Evolutionary conservation across 768 basidiomycete species (phyloP), one percentile per base, ranked within the genome.

Genomic region (Trametes cubensis): DNA sequence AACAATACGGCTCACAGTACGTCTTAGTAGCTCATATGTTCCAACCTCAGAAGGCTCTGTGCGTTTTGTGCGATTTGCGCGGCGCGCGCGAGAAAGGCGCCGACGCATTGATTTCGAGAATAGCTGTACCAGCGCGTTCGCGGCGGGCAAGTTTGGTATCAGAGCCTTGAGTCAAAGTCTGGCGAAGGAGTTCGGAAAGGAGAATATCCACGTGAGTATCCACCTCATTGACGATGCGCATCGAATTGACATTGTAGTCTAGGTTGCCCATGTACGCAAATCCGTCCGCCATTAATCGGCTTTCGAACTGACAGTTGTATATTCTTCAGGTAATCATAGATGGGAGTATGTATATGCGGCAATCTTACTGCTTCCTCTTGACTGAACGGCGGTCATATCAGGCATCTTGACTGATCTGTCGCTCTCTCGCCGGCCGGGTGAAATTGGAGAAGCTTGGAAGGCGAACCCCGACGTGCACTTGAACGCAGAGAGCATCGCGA

Each of bases 401-500:
- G 58, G 76, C n/a, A 79, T 83, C 45, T 39, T 77, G 6, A 80
- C 78, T 0, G 75, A 77, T 49, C 71, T 66, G 11, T 75, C 62
- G 62, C 79, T 57, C 44, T 70, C 63, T 30, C 52, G 34, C 5
- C 68, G 65, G 2, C 28, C 52, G 6, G 60, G 60, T 4, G 61
- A 60, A 14, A 54, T 51, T 1, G 61, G 58, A 40, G 69, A 73
- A 30, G 71, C 75, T 30, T 82, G 77, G 78, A 78, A 75, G 46
- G 69, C 72, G 4, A 80, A 87, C 51, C 69, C 72, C 3, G 80
- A 84, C 55, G 71, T 69, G 7, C 74, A 80, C 45, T 76, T 93
- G 30, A 74, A 77, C 44, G 86, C 92, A 0, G 81, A 86, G 30
- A 84, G 84, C 65, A 89, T 92, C 61, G 90, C 89, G n/a, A 77